phyloP scores from a whole-genome alignment of 108 stramenopile species.

The Epithemia pelagica region DNA sequence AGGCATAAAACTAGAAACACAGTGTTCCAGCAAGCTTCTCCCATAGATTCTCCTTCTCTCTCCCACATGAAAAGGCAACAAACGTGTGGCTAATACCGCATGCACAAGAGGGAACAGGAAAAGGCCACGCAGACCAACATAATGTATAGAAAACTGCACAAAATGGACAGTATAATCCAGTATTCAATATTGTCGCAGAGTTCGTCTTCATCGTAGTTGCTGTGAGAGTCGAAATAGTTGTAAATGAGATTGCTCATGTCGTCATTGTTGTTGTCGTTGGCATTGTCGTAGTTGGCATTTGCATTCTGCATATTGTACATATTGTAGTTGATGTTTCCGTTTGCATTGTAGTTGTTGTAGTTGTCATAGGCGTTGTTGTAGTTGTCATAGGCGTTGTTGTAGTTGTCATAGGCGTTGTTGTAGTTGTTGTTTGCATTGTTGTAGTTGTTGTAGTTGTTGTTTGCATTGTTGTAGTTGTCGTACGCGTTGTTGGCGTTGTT shows the following conservation, averaged over 20 bases:
- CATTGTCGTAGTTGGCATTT: not conserved
- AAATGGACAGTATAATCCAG: conserved; percentile 11
- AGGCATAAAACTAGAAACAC: too few relatives aligned
- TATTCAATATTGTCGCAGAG: not conserved
- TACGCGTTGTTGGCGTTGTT: not conserved
- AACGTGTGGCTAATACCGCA: conserved; percentile 23
- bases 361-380: not conserved
- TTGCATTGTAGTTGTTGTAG: not conserved
- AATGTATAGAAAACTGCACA: conserved; percentile 44
- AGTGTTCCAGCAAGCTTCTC: too few relatives aligned
- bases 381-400: not conserved
- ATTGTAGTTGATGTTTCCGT: not conserved
- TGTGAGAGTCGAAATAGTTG: not conserved
- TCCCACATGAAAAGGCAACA: too few relatives aligned
- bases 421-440: conserved; percentile 11
- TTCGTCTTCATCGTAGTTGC: not conserved
- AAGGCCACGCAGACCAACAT: conserved; percentile 48
- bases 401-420: not conserved
- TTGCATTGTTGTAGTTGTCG: not conserved
- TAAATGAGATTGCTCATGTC: not conserved
- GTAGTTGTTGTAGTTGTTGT: conserved; percentile 6
- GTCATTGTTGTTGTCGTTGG: not conserved
- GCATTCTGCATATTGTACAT: too few relatives aligned
- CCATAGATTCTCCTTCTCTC: too few relatives aligned
- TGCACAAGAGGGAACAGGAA: conserved; percentile 51